Percentiles rank a stretch among this genome's conserved stretches.
These are phyloP conservation scores for Colletotrichum viniferum DNA, from an alignment of 2,329 filamentous ascomycete species.

Conservation along the genomic window DNA sequence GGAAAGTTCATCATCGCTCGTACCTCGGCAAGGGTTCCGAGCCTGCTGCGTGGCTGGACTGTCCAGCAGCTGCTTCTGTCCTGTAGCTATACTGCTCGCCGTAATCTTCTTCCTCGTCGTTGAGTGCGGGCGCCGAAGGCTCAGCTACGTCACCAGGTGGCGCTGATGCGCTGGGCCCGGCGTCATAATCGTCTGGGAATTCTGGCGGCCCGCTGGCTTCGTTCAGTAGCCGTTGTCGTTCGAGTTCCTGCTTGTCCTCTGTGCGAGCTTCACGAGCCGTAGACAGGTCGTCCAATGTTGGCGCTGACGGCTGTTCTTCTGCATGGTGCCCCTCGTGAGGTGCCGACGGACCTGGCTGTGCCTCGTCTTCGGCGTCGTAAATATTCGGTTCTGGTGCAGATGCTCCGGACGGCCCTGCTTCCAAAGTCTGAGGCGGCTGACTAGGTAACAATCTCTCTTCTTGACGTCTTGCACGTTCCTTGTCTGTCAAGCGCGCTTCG, in stretches of 20 bases:
- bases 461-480: constrained; percentile 77
- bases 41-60: constrained; percentile 2
- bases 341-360: constrained; percentile 24
- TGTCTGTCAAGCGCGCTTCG: constrained; percentile 75
- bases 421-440: constrained; percentile 59
- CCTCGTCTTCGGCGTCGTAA: constrained; percentile 51
- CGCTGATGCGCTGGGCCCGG: constrained; percentile 34
- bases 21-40: constrained; percentile 38
- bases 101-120: constrained; percentile 60
- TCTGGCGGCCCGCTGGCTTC: constrained; percentile 68
- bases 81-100: constrained; percentile 33
- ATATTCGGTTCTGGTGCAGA: constrained; percentile 40
- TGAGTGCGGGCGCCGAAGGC: constrained; percentile 64
- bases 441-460: constrained; percentile 84
- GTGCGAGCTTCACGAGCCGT: constrained; percentile 34
- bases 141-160: constrained; percentile 32
- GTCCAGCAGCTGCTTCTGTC: constrained; percentile 5
- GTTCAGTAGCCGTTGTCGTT: constrained; percentile 66
- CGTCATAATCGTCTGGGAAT: constrained; percentile 57
- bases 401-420: constrained; percentile 38
- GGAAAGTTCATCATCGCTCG: constrained; percentile 34
- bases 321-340: constrained; percentile 23
- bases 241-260: constrained; percentile 83
- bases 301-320: constrained; percentile 45
- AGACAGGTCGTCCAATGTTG: constrained; percentile 49